Percentiles rank a stretch among this genome's conserved stretches.
These are phyloP conservation scores for Solanum ahanhuiri DNA, from an alignment of 257 asterid genomes.

Conservation along the genomic window DNA sequence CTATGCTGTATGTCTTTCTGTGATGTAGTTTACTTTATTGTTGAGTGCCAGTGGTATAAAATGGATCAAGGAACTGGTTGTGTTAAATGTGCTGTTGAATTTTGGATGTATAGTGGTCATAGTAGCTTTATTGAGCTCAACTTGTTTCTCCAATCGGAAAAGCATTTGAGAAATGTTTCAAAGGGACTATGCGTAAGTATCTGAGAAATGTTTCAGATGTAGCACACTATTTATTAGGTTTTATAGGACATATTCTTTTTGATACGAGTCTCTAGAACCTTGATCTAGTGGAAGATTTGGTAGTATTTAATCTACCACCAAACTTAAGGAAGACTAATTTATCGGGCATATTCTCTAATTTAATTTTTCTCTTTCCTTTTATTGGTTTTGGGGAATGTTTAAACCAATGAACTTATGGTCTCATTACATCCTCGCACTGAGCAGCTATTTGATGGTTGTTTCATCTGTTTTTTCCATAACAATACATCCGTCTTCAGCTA, in stretches of 20 bases:
- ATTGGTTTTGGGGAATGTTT: background rate
- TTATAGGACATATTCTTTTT: background rate
- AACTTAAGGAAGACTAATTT: background rate
- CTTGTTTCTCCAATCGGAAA: background rate
- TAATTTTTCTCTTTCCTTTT: background rate
- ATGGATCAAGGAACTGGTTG: background rate
- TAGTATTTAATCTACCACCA: background rate
- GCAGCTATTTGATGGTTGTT: background rate
- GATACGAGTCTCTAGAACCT: background rate
- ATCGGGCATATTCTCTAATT: background rate
- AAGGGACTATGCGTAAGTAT: background rate
- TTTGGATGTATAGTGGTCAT: constrained; percentile 2
- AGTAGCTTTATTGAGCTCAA: background rate
- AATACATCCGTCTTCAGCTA: background rate
- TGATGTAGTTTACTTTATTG: background rate
- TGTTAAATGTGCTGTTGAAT: background rate
- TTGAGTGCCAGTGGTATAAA: background rate
- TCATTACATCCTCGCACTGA: background rate
- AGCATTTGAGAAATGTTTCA: background rate
- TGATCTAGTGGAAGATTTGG: background rate
- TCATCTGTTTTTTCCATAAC: background rate
- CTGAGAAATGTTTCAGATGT: background rate
- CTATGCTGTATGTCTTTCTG: background rate
- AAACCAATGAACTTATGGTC: background rate
- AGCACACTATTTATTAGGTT: background rate